Evolutionary conservation across 2,329 filamentous ascomycete genomes (phyloP), one percentile per base, ranked within the genome.

Genomic region (Talaromyces sp.): DNA sequence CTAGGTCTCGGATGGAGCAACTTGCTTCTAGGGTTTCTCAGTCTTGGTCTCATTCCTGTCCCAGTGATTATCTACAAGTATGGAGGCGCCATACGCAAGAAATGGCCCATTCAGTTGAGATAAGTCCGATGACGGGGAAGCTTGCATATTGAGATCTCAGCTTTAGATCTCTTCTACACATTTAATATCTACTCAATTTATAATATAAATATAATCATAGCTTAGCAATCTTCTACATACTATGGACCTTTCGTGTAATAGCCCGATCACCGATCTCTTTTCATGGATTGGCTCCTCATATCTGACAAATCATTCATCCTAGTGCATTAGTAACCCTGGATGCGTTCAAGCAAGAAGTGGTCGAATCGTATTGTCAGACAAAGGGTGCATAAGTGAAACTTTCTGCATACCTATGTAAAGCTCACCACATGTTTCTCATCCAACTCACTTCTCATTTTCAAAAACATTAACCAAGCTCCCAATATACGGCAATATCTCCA

Each of bases 21-120:
- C 61, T 79, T 78, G 73, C 72, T 87, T 73, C 67, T 90, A 73
- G 83, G 84, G 69, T 83, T 87, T 62, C 74, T 87, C n/a, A 82
- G 81, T 0, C 69, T 88, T 9, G 82, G 71, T 0, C 71, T 89
- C 45, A 84, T 71, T 14, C 77, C 76, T 0, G 68, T 78, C 6
- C 75, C 76, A 0, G 64, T 76, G 22, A 39, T 77, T 1, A 76
- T 79, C 58, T 74, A 71, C 59, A 57, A 70, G 11, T 78, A 75
- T 63, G 77, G 77, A 9, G 74, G 76, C 60, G 69, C 68, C 33
- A 73, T 76, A 14, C 65, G 75, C 54, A 76, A 70, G 4, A 74
- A 72, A 39, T 57, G 52, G 52, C 52, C 52, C 19, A 57, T 57
- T 50, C 47, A 50, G 7, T 50, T 50, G 47, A 50, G 47, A 27